Conservation (phyloP, 1,284 basidiomycete species). For the Ganoderma boninense region DNA sequence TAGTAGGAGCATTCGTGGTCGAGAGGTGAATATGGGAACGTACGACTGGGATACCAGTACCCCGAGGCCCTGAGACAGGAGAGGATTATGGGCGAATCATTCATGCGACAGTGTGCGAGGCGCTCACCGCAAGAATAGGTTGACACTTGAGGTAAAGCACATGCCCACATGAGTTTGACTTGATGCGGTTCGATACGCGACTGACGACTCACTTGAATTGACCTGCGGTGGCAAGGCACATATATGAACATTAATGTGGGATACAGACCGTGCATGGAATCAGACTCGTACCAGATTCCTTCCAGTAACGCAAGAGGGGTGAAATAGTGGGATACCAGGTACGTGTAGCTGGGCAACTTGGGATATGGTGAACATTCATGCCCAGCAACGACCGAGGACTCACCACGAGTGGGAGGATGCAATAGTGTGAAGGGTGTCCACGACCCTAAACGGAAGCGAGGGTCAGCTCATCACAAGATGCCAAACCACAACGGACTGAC, state of each 20-base stretch:
- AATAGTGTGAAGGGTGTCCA: conserved; percentile 13
- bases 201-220: conserved; percentile 3
- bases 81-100: not conserved
- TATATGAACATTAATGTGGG: not conserved
- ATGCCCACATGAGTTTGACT: not conserved
- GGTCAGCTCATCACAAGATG: not conserved
- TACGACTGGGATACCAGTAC: conserved; percentile 12
- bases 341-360: conserved; percentile 7
- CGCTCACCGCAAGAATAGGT: conserved; percentile 11
- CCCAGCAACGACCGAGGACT: not conserved
- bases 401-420: conserved; percentile 17
- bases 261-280: not conserved
- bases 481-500: not conserved
- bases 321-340: conserved; percentile 14
- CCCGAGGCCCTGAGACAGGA: not conserved
- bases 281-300: conserved; percentile 6
- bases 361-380: not conserved
- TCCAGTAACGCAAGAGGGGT: conserved; percentile 3
- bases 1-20: not conserved
- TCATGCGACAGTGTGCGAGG: not conserved
- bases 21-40: not conserved
- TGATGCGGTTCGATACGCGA: not conserved
- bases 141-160: not conserved
- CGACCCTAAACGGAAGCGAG: not conserved
- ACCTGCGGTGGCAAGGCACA: not conserved